These are phyloP conservation scores for Pholiota adiposa DNA, from an alignment of 1,284 basidiomycete species.

Conservation along the genomic window DNA sequence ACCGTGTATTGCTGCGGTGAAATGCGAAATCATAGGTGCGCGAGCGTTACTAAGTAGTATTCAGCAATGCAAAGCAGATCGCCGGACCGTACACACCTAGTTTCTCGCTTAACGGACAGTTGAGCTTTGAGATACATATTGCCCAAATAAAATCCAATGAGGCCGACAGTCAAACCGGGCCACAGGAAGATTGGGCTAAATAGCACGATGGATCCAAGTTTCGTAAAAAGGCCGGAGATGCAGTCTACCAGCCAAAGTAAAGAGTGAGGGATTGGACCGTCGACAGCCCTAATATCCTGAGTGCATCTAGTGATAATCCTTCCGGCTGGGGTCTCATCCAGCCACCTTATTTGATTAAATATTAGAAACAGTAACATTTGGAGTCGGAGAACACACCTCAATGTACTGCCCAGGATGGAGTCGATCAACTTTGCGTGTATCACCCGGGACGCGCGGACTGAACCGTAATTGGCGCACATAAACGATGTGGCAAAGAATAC, in stretches of 20 bases:
- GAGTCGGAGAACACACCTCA: conserved; percentile 31
- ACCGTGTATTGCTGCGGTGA: conserved; percentile 70
- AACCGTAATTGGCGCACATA: conserved; percentile 43
- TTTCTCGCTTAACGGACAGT: conserved; percentile 73
- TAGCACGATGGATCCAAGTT: conserved; percentile 18
- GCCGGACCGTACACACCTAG: conserved; percentile 12
- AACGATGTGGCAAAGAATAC: conserved; percentile 35
- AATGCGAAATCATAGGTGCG: conserved; percentile 32
- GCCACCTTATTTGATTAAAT: conserved; percentile 37
- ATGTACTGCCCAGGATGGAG: conserved; percentile 52
- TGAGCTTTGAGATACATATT: conserved; percentile 73
- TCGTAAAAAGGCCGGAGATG: conserved; percentile 12
- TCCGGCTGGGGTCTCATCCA: conserved; percentile 59
- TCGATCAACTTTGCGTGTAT: conserved; percentile 48
- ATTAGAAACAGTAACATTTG: neutral
- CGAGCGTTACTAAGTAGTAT: conserved; percentile 17
- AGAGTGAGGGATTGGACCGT: conserved; percentile 13
- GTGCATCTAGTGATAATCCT: conserved; percentile 60
- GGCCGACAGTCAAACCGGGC: conserved; percentile 25
- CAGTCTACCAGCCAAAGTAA: conserved; percentile 15
- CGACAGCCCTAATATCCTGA: conserved; percentile 48
- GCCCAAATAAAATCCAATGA: conserved; percentile 38
- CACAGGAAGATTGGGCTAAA: conserved; percentile 24
- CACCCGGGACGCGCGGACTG: conserved; percentile 45
- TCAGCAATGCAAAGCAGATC: neutral